Percentiles rank a stretch among this genome's conserved stretches.
These are phyloP conservation scores for Macrolepiota albuminosa DNA, from an alignment of 768 basidiomycete species.

Conservation along the genomic window DNA sequence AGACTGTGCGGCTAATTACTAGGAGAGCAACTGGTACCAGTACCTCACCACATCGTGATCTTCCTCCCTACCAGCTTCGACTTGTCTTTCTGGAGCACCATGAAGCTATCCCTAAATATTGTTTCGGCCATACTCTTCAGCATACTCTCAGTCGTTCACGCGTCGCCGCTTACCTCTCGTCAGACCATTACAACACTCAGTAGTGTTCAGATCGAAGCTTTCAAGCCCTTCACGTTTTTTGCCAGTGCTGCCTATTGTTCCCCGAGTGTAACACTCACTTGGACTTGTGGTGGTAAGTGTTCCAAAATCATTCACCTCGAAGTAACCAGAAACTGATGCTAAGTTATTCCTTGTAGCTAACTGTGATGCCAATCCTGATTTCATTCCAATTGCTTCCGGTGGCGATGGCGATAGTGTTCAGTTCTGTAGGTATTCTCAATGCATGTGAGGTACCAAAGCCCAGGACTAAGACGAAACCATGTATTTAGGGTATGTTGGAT, in stretches of 20 bases:
- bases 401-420: conserved; percentile 39
- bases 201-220: conserved; percentile 30
- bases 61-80: not conserved
- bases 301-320: not conserved
- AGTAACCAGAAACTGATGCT: not conserved
- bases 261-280: conserved; percentile 31
- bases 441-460: not conserved
- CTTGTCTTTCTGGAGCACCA: not conserved
- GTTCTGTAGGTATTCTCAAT: conserved; percentile 27
- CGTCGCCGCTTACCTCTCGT: conserved; percentile 6
- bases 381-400: conserved; percentile 44
- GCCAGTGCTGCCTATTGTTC: conserved; percentile 41
- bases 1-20: not conserved
- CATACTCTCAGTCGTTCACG: not conserved
- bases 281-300: conserved; percentile 39
- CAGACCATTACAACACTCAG: conserved; percentile 26
- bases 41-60: not conserved
- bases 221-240: conserved; percentile 35
- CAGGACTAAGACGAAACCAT: not conserved
- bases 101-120: not conserved
- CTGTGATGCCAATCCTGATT: conserved; percentile 42
- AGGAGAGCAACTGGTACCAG: too few relatives aligned
- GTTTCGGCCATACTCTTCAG: not conserved
- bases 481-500: conserved; percentile 21
- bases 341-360: conserved; percentile 25